A percentile compares a stretch with the other conserved stretches of the same genome.
These are phyloP conservation scores for Juncus effusus DNA, from an alignment of 176 grass and related monocot species.

Conservation along the genomic window DNA sequence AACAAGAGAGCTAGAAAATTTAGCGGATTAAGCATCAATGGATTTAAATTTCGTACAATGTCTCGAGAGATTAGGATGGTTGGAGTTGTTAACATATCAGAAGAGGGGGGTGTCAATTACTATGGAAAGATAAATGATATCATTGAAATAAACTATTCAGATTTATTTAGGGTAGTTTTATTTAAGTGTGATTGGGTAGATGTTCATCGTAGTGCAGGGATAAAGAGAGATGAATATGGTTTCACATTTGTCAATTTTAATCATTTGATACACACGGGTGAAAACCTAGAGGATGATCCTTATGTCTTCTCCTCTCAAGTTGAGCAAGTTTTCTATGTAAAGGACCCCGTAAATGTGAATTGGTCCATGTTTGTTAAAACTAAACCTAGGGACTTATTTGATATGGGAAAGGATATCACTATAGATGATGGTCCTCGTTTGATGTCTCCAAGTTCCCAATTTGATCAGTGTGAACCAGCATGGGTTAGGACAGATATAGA, in stretches of 20 bases:
- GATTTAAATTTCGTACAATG: background rate
- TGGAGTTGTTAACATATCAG: constrained; percentile 53
- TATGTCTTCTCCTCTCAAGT: constrained; percentile 27
- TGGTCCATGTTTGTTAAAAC: constrained; percentile 14
- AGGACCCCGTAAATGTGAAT: constrained; percentile 1
- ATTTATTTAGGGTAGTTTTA: constrained; percentile 1
- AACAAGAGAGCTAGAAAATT: background rate
- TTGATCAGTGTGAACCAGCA: background rate
- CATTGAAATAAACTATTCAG: constrained; percentile 12
- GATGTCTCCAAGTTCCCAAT: background rate
- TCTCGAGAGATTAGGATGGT: background rate
- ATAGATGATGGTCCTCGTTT: constrained; percentile 15
- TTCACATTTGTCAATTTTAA: constrained; percentile 25
- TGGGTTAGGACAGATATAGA: background rate
- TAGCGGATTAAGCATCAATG: constrained; percentile 9
- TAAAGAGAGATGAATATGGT: constrained; percentile 17
- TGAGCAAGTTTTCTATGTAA: constrained; percentile 16
- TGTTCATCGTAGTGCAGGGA: background rate
- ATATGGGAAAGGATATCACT: constrained; percentile 12
- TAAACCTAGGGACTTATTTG: constrained; percentile 12
- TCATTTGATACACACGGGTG: constrained; percentile 5
- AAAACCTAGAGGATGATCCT: constrained; percentile 12
- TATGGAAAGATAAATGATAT: constrained; percentile 26
- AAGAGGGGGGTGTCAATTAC: constrained; percentile 17
- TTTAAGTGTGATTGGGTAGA: constrained; percentile 32